These are phyloP conservation scores for Apium graveolens DNA, from an alignment of 129 eudicot species.

Conservation along the genomic window DNA sequence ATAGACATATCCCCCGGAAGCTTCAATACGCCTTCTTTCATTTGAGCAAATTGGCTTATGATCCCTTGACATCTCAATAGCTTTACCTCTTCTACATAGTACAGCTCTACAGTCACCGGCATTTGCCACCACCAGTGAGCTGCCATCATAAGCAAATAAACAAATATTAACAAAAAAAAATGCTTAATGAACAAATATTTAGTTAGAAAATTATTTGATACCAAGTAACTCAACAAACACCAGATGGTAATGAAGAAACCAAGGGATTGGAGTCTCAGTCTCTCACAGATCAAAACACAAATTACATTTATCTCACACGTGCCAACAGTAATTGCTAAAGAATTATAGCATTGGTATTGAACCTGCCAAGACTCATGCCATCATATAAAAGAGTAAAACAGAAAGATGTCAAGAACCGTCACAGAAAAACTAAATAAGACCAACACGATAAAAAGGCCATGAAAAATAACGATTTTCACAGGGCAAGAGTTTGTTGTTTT, in stretches of 20 bases:
- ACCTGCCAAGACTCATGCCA: not conserved
- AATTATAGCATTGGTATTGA: not conserved
- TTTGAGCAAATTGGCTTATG: conserved; percentile 71
- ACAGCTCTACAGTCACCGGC: conserved; percentile 98
- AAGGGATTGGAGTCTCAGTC: not conserved
- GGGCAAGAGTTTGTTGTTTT: not conserved
- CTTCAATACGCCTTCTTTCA: conserved; percentile 78
- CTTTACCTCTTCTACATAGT: conserved; percentile 84
- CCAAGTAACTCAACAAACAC: not conserved
- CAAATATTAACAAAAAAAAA: not conserved
- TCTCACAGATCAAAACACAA: not conserved
- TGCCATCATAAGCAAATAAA: conserved; percentile 25
- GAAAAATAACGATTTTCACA: not conserved
- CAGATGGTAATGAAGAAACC: not conserved
- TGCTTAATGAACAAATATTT: not conserved
- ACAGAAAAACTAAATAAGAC: not conserved
- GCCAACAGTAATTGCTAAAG: not conserved
- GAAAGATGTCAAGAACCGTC: not conserved
- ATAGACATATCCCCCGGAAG: conserved; percentile 76
- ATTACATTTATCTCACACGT: not conserved
- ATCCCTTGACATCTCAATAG: conserved; percentile 89
- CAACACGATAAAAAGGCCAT: not conserved
- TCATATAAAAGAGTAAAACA: not conserved
- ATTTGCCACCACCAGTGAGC: conserved; percentile 97
- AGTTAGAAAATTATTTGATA: not conserved